These are phyloP conservation scores for Diospyros lotus DNA, from an alignment of 148 eudicot species.

Conservation along the genomic window DNA sequence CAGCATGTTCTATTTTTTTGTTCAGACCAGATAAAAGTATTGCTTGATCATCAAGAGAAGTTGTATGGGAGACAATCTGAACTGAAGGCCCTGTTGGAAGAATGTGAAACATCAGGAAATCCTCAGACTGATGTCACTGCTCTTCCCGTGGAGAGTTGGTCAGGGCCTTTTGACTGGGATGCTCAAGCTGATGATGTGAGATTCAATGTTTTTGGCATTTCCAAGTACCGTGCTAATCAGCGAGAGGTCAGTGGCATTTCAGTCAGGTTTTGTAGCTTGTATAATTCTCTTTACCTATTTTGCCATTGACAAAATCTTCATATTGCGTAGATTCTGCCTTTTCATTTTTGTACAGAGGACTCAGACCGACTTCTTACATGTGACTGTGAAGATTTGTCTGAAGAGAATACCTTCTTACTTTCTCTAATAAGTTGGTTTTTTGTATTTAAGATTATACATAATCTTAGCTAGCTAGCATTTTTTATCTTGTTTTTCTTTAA, in stretches of 20 bases:
- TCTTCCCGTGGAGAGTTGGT: constrained; percentile 66
- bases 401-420: background rate
- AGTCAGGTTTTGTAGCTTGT: constrained; percentile 13
- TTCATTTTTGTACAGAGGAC: background rate
- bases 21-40: constrained; percentile 74
- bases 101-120: constrained; percentile 47
- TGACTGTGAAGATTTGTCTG: background rate
- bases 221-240: constrained; percentile 88
- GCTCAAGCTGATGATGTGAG: constrained; percentile 71
- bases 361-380: background rate
- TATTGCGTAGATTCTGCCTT: background rate
- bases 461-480: too few relatives aligned
- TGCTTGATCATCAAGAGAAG: constrained; percentile 84
- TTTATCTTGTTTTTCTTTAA: too few relatives aligned
- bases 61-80: constrained; percentile 74
- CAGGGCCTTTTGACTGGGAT: constrained; percentile 85
- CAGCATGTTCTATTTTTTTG: constrained; percentile 3
- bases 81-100: constrained; percentile 66
- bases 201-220: constrained; percentile 82
- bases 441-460: too few relatives aligned
- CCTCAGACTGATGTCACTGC: constrained; percentile 36
- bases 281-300: background rate
- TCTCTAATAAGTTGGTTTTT: background rate
- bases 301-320: background rate
- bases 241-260: constrained; percentile 60